Base-by-base conservation (phyloP, 2,329 filamentous ascomycete species). In the Cladosporium sp. region DNA sequence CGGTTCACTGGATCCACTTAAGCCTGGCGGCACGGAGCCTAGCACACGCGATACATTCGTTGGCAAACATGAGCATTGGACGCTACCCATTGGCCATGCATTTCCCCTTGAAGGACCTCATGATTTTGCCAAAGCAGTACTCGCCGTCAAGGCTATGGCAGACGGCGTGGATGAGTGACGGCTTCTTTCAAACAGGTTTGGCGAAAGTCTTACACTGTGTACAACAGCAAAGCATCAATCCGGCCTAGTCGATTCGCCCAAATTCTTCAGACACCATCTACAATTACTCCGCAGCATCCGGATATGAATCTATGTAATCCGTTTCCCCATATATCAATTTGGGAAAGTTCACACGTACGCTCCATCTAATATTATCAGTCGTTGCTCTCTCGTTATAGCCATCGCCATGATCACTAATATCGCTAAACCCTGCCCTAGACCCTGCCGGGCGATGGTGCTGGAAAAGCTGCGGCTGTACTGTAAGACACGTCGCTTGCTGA, bases 381-480 rank as follows among this genome's bases (percentile, higher is more conserved):
- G 67, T 65, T 6, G 72, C 70, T 21, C 68, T 67, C 0, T 77
- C 72, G 52, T 74, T 72, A 23, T 70, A 76, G 1, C 71, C 76
- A 0, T 71, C 73, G 0, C 71, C 74, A 29, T 79, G 73, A 3
- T 76, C 67, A 1, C 71, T 70, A 49, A 82, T 81, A 55, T 82
- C 77, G 62, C 79, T 81, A 49, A 71, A 72, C 1, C 70, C 67
- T 10, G 64, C 72, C 49, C 70, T 72, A 1, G 71, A 71, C 1
- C 83, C 83, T 0, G 76, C 76, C 0, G 78, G 71, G 1, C 80
- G 75, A 67, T 83, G 80, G 18, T 82, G 80, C n/a, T 81, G 77
- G 69, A 85, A 82, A 3, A 85, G 71, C 33, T 77, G 74, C 0
- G 82, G 83, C 66, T 78, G 76, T 1, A 78, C 74, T 0, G 78